Percentiles rank a stretch among this genome's conserved stretches.
phyloP scores from a whole-genome alignment of 2,329 filamentous ascomycete species.

The Penicillium sp. region DNA sequence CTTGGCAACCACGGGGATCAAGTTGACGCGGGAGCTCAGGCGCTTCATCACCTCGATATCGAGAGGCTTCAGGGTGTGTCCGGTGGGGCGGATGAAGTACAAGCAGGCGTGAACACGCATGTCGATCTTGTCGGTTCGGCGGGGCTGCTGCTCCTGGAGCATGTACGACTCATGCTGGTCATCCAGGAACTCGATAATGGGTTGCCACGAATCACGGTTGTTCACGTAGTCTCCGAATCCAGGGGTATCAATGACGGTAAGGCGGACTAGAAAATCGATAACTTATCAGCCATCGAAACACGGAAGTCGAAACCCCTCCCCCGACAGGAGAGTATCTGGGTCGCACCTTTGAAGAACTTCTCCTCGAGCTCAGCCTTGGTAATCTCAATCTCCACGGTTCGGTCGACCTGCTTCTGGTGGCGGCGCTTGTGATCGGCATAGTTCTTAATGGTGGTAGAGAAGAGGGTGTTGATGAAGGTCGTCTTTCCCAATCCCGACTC shows the following conservation, averaged over 20 bases:
- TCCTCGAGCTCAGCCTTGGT: conserved; percentile 99
- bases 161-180: conserved; percentile 99
- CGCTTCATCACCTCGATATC: conserved; percentile 99
- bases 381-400: conserved; percentile 99
- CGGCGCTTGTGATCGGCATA: conserved; percentile 99
- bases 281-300: conserved; percentile 4
- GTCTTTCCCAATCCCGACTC: conserved; percentile 99
- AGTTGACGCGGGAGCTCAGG: conserved; percentile 93
- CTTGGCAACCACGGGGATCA: conserved; percentile 98
- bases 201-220: conserved; percentile 99
- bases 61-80: conserved; percentile 95
- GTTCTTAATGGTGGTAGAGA: conserved; percentile 99
- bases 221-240: conserved; percentile 99
- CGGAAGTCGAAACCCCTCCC: background rate
- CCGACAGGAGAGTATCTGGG: background rate
- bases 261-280: conserved; percentile 65
- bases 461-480: conserved; percentile 99
- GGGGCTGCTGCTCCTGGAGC: conserved; percentile 99
- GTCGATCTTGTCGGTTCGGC: conserved; percentile 97
- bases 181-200: conserved; percentile 99
- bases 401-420: conserved; percentile 99
- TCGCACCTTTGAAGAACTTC: conserved; percentile 99
- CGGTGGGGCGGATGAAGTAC: conserved; percentile 98
- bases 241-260: conserved; percentile 98
- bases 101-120: conserved; percentile 96